Conservation (phyloP, 345 rosid species). For the Populus tremula region DNA sequence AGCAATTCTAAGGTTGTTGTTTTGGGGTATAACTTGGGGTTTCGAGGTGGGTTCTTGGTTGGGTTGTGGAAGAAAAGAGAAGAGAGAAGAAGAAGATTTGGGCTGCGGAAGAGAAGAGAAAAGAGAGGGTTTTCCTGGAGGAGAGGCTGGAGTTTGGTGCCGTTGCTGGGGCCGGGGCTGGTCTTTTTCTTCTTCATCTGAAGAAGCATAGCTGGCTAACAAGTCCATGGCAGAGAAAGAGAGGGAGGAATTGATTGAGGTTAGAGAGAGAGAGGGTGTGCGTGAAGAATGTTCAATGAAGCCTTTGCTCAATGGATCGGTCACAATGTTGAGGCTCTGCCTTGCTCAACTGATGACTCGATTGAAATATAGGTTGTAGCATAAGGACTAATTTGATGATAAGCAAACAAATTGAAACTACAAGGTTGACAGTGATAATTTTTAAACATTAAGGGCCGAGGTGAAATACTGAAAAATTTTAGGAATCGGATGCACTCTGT, state of each 20-base stretch:
- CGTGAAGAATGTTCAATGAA: too few relatives aligned
- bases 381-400: neutral
- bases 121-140: neutral
- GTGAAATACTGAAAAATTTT: neutral
- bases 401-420: neutral
- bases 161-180: constrained; percentile 3
- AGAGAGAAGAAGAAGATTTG: constrained; percentile 34
- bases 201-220: constrained; percentile 78
- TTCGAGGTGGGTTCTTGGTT: constrained; percentile 24
- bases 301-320: too few relatives aligned
- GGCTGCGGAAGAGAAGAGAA: constrained; percentile 18
- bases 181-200: constrained; percentile 67
- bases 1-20: neutral
- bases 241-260: too few relatives aligned
- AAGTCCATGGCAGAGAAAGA: constrained; percentile 44
- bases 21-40: neutral
- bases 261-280: neutral
- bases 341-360: neutral
- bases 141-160: constrained; percentile 13
- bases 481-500: neutral
- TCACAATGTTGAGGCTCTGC: too few relatives aligned
- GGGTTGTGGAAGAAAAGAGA: constrained; percentile 52
- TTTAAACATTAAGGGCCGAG: neutral
- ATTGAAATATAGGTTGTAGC: neutral
- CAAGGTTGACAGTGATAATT: neutral